Conservation (phyloP, 2,329 filamentous ascomycete species). For the Hypoxylon sp. region DNA sequence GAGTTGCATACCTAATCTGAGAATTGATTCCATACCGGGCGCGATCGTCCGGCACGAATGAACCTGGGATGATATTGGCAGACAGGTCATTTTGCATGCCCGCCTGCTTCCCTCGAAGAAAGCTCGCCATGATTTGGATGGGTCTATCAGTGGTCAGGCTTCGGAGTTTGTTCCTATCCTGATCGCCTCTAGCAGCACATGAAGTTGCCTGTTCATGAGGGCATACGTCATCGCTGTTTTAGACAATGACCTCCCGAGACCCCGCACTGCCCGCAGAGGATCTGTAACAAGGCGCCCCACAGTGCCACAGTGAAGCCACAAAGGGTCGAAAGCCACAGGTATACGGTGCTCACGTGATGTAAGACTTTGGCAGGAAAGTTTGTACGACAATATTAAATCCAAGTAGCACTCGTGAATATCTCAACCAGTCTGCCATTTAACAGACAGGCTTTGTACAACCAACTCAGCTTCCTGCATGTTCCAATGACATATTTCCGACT, state of each 20-base stretch:
- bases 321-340: not conserved
- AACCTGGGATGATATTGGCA: conserved; percentile 80
- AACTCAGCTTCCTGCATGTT: not conserved
- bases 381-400: not conserved
- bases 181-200: not conserved
- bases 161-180: conserved; percentile 19
- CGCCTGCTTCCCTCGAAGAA: conserved; percentile 92
- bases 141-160: conserved; percentile 9
- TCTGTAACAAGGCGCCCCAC: not conserved
- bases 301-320: conserved; percentile 1
- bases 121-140: conserved; percentile 77
- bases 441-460: not conserved
- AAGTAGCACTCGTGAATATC: too few species aligned
- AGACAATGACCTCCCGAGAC: conserved; percentile 2
- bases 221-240: conserved; percentile 23
- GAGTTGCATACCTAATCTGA: conserved; percentile 70
- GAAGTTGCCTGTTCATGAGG: conserved; percentile 8
- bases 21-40: conserved; percentile 86
- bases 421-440: not conserved
- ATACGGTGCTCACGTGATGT: not conserved
- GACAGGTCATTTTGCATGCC: conserved; percentile 94
- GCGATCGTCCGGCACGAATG: conserved; percentile 88
- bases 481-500: not conserved
- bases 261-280: conserved; percentile 5
- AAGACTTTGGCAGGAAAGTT: not conserved